phyloP scores from a whole-genome alignment of 164 flowering plant species.

The Vitis riparia region DNA sequence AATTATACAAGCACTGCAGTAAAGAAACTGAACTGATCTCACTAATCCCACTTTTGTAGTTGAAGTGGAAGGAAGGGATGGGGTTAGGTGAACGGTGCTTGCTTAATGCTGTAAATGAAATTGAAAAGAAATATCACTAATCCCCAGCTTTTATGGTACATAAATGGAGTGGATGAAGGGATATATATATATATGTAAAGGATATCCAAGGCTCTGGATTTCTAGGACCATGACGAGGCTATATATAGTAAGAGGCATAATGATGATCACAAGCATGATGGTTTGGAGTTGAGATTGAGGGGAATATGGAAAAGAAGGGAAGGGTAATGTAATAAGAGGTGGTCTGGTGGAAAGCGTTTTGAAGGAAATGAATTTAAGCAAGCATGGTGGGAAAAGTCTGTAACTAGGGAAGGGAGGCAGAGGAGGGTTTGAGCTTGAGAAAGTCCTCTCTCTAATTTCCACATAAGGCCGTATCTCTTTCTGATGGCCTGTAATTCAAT shows the following conservation, averaged over 20 bases:
- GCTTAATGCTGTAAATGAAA: too few species aligned
- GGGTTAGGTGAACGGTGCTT: not conserved
- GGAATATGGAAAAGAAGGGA: not conserved
- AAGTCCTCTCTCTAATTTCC: slow-evolving; percentile 21
- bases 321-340: not conserved
- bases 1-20: too few species aligned
- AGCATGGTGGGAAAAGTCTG: too few species aligned
- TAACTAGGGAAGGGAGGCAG: too few species aligned
- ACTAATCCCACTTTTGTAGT: not conserved
- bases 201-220: not conserved
- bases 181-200: not conserved
- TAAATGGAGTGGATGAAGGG: too few species aligned
- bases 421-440: too few species aligned
- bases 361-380: too few species aligned
- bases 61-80: not conserved
- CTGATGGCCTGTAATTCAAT: slow-evolving; percentile 54
- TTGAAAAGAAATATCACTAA: too few species aligned
- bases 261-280: not conserved
- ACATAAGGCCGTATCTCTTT: slow-evolving; percentile 40
- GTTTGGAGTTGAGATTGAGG: not conserved
- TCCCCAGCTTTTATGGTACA: too few species aligned
- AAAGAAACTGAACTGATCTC: not conserved
- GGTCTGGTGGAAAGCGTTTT: too few species aligned
- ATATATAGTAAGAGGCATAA: not conserved
- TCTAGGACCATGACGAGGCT: not conserved